These are phyloP conservation scores for Protoeuglena noctilucae DNA, from an alignment of 139 green algal genomes.

Conservation along the genomic window DNA sequence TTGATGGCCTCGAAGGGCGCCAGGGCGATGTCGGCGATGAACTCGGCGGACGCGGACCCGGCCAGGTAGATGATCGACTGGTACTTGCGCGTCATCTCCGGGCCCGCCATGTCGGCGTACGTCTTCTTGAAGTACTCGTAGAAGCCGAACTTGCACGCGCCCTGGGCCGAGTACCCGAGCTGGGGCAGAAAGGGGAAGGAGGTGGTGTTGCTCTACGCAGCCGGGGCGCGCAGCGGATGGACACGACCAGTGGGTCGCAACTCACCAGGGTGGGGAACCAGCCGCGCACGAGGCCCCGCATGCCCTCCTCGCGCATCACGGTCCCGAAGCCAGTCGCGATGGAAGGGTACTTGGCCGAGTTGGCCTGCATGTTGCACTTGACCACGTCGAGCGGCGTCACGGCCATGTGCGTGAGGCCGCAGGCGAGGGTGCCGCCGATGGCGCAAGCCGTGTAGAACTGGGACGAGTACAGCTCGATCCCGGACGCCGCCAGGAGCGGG, in stretches of 20 bases:
- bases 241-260: no score
- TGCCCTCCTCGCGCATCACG: slow-evolving; percentile 41
- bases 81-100: slow-evolving; percentile 68
- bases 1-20: slow-evolving; percentile 92
- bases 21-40: slow-evolving; percentile 86
- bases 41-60: slow-evolving; percentile 73
- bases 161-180: slow-evolving; percentile 69
- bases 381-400: slow-evolving; percentile 85
- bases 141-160: slow-evolving; percentile 77
- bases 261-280: no score
- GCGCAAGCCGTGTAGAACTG: slow-evolving; percentile 11
- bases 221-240: no score
- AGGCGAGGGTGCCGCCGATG: slow-evolving; percentile 25
- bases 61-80: slow-evolving; percentile 75
- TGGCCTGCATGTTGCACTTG: slow-evolving; percentile 76
- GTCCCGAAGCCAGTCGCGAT: slow-evolving; percentile 49
- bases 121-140: slow-evolving; percentile 88
- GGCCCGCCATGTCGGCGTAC: slow-evolving; percentile 66
- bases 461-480: neutral
- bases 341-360: slow-evolving; percentile 11
- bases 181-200: no score
- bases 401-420: slow-evolving; percentile 37
- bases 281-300: slow-evolving; percentile 48
- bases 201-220: no score
- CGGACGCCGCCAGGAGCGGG: neutral